Evolutionary conservation across 768 basidiomycete species (phyloP), one percentile per base, ranked within the genome.

Genomic region (Phaffia tasmanica): DNA sequence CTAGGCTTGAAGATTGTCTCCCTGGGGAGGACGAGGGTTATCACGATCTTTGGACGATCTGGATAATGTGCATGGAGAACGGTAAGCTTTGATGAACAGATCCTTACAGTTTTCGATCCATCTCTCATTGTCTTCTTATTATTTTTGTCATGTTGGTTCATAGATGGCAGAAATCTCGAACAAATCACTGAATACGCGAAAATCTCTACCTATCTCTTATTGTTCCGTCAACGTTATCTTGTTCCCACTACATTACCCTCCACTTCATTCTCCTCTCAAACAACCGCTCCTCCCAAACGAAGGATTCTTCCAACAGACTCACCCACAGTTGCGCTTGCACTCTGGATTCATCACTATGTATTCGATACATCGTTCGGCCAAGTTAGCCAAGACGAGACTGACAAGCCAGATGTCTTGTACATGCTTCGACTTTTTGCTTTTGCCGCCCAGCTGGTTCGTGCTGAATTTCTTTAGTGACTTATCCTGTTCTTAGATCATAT

Each of bases 341-440:
- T 68, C 21, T 68, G 61, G 56, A 50, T 68, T 3, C 53, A 57
- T 35, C 63, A 62, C 62, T 63, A 53, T 29, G 49, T 63, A 19
- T 57, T 56, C n/a, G 60, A 57, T 1, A 42, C 35, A 4, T 48
- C 53, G 23, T 30, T 16, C 19, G 29, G 48, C 9, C 4, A 23
- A 54, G 57, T 56, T 25, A 29, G 30, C 66, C 1, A 61, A 14
- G 72, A 72, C 47, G 74, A 75, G 56, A 73, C 70, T 5, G 75
- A 77, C 50, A 69, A 72, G 8, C 77, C 76, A 57, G 74, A 77
- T 62, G 69, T 73, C n/a, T 70, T 77, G 70, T 78, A 77, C 57
- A 75, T 77, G n/a, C 72, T 79, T 27, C 75, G 77, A 42, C 76
- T 77, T 8, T 79, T 77, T 62, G 78, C 78, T 23, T 79, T 79